Percentiles rank a stretch among this genome's conserved stretches.
Evolutionary conservation across 345 rosid genomes (phyloP).

Genomic region (Psidium friedrichsthalianum): DNA sequence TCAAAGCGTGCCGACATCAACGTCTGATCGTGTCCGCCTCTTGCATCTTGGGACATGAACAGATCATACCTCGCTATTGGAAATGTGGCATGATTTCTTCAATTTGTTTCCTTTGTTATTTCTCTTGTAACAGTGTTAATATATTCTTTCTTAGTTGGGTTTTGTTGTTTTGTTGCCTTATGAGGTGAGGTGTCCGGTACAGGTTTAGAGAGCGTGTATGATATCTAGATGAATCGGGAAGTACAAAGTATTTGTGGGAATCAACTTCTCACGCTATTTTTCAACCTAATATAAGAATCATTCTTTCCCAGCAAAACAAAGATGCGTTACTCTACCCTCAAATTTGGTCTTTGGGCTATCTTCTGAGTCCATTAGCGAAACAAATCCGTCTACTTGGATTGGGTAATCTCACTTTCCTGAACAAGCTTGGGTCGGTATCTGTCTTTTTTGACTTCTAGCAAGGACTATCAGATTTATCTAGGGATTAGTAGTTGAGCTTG

Average conservation of each 20-base stretch:
- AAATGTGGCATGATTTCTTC: background rate
- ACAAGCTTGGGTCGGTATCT: background rate
- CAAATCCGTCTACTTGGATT: background rate
- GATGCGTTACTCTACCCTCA: background rate
- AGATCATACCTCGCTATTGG: background rate
- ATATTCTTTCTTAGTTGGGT: background rate
- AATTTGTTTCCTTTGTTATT: background rate
- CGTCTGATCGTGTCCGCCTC: slow-evolving; percentile 25
- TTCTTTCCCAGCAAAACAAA: background rate
- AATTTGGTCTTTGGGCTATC: background rate
- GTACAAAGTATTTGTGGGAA: background rate
- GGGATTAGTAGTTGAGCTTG: background rate
- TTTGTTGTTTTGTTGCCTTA: background rate
- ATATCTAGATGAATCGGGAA: background rate
- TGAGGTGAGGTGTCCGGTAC: background rate
- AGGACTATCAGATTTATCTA: background rate
- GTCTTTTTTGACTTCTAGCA: background rate
- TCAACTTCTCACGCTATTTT: background rate
- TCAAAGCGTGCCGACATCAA: slow-evolving; percentile 82
- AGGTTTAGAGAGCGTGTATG: background rate
- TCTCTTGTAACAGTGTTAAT: background rate
- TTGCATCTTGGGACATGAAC: background rate
- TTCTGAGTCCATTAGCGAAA: background rate
- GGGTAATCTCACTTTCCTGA: background rate
- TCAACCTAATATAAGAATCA: background rate